phyloP scores from a whole-genome alignment of 2,329 filamentous ascomycete species.

The Diaporthe vaccinii region DNA sequence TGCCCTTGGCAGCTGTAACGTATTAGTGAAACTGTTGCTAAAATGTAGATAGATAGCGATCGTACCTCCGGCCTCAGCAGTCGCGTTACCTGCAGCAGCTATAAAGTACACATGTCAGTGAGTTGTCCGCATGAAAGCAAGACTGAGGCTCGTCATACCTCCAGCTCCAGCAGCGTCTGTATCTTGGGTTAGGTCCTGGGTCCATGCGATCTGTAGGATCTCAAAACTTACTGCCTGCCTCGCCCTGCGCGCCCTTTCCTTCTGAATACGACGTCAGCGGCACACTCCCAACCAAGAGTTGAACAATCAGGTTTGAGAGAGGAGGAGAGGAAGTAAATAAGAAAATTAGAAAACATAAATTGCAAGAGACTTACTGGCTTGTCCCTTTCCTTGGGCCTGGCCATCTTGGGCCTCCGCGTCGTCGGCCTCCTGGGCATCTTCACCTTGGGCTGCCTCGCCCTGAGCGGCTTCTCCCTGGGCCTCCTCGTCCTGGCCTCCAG shows the following conservation, averaged over 20 bases:
- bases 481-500: neutral
- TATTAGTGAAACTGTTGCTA: neutral
- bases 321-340: too few species aligned
- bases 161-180: slow-evolving; percentile 12
- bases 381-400: neutral
- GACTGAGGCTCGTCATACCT: neutral
- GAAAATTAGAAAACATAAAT: too few species aligned
- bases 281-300: too few species aligned
- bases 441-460: neutral
- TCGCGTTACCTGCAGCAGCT: slow-evolving; percentile 1
- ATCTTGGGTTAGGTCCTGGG: neutral
- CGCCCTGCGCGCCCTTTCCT: too few species aligned
- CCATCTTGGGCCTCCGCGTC: neutral
- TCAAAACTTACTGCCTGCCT: slow-evolving; percentile 2
- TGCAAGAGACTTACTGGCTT: neutral
- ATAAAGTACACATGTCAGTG: neutral
- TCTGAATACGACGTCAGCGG: too few species aligned
- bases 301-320: too few species aligned
- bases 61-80: slow-evolving; percentile 8
- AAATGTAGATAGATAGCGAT: neutral
- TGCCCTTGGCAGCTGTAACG: neutral
- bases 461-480: neutral
- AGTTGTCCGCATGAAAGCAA: neutral
- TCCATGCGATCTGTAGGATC: neutral
- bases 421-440: slow-evolving; percentile 4